phyloP scores from a whole-genome alignment of 176 grass and related monocot species.

The Panicum miliaceum region DNA sequence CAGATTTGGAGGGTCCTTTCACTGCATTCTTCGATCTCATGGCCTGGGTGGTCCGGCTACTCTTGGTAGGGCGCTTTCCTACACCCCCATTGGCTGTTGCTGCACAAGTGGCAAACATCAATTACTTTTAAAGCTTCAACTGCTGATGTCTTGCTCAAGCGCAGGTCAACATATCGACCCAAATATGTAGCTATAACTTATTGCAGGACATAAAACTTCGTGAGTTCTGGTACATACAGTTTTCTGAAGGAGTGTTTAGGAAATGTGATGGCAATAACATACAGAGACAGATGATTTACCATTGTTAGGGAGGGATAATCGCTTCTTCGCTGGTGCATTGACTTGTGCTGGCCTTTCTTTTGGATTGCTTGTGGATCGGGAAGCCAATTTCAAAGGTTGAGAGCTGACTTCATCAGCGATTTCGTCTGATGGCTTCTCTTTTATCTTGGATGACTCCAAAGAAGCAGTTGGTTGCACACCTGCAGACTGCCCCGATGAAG shows the following conservation, averaged over 20 bases:
- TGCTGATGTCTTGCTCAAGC: conserved; percentile 20
- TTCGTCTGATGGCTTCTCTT: conserved; percentile 51
- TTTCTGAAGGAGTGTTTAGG: background rate
- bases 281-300: conserved; percentile 36
- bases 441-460: conserved; percentile 47
- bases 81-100: background rate
- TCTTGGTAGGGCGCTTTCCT: conserved; percentile 13
- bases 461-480: conserved; percentile 33
- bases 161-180: background rate
- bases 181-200: background rate
- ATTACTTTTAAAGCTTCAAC: background rate
- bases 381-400: conserved; percentile 43
- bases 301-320: conserved; percentile 79
- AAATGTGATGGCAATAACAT: background rate
- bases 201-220: conserved; percentile 10
- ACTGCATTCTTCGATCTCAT: background rate
- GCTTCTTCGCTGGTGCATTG: conserved; percentile 56
- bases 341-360: conserved; percentile 63
- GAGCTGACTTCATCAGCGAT: conserved; percentile 67
- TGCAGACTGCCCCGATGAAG: conserved; percentile 61
- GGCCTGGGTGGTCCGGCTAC: background rate
- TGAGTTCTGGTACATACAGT: background rate
- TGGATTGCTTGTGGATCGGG: conserved; percentile 76
- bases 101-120: conserved; percentile 28
- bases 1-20: conserved; percentile 42